These are phyloP conservation scores for Beta corolliflora DNA, from an alignment of 179 eudicot species.

Conservation along the genomic window DNA sequence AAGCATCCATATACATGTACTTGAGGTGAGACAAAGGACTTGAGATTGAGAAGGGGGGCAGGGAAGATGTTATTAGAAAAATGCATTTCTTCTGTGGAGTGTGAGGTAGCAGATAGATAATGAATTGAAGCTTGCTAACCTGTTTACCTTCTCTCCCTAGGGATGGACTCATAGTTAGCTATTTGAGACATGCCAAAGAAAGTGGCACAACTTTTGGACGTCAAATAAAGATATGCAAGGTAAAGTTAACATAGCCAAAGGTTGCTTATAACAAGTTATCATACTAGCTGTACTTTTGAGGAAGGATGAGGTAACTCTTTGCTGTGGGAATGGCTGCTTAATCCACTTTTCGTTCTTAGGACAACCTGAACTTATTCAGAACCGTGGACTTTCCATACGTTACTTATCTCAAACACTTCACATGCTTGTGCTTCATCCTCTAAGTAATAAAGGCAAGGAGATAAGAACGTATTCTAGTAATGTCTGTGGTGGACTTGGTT, in stretches of 20 bases:
- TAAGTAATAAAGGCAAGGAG: neutral
- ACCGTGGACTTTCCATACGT: neutral
- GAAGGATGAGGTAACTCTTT: neutral
- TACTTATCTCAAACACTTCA: neutral
- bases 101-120: neutral
- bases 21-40: neutral
- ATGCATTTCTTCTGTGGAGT: neutral
- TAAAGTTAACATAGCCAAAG: neutral
- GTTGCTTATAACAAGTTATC: neutral
- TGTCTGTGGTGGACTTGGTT: neutral
- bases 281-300: neutral
- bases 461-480: neutral
- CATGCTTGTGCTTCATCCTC: neutral
- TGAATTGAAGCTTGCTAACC: neutral
- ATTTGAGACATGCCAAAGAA: neutral
- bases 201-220: neutral
- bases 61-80: neutral
- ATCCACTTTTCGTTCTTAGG: neutral
- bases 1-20: neutral
- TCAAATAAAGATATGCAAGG: neutral
- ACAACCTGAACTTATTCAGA: neutral
- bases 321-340: neutral
- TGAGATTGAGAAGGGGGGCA: neutral
- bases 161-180: neutral
- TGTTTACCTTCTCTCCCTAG: neutral